Conservation (phyloP, 768 basidiomycete species). For the Ramaria sp. region DNA sequence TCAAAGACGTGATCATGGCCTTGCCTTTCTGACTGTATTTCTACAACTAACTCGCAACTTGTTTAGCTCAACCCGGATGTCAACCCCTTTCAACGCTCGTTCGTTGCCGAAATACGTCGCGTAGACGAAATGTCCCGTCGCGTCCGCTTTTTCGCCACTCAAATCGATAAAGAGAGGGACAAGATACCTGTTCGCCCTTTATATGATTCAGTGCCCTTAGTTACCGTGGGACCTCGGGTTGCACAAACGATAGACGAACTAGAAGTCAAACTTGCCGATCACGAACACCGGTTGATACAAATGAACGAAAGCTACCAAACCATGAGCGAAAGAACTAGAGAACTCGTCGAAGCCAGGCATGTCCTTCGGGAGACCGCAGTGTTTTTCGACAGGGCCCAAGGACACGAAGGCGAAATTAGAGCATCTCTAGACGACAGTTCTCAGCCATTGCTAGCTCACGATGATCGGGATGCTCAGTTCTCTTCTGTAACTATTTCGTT, state of each 20-base stretch:
- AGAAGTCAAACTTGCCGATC: slow-evolving; percentile 76
- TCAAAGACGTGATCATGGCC: slow-evolving; percentile 62
- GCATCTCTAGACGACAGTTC: slow-evolving; percentile 87
- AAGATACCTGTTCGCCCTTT: slow-evolving; percentile 75
- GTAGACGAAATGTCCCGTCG: slow-evolving; percentile 95
- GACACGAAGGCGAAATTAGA: slow-evolving; percentile 68
- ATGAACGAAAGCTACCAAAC: slow-evolving; percentile 94
- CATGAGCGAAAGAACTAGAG: slow-evolving; percentile 73
- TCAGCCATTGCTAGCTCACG: slow-evolving; percentile 84
- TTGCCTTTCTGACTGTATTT: background rate
- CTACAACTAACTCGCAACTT: background rate
- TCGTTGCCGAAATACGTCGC: slow-evolving; percentile 89
- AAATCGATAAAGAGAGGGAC: slow-evolving; percentile 82
- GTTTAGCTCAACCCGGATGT: slow-evolving; percentile 82
- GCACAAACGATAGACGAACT: slow-evolving; percentile 92
- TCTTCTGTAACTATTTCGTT: slow-evolving; percentile 46
- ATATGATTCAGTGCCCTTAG: slow-evolving; percentile 75
- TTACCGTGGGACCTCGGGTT: slow-evolving; percentile 85
- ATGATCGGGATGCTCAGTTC: slow-evolving; percentile 68
- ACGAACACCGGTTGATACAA: slow-evolving; percentile 70
- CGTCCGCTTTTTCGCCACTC: slow-evolving; percentile 77
- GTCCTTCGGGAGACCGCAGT: slow-evolving; percentile 92
- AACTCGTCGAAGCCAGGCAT: slow-evolving; percentile 87
- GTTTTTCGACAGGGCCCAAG: slow-evolving; percentile 87
- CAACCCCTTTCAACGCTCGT: slow-evolving; percentile 97